Evolutionary conservation across 2,329 filamentous ascomycete genomes (phyloP), one percentile per base, ranked within the genome.

Genomic region (Fusarium sp.): DNA sequence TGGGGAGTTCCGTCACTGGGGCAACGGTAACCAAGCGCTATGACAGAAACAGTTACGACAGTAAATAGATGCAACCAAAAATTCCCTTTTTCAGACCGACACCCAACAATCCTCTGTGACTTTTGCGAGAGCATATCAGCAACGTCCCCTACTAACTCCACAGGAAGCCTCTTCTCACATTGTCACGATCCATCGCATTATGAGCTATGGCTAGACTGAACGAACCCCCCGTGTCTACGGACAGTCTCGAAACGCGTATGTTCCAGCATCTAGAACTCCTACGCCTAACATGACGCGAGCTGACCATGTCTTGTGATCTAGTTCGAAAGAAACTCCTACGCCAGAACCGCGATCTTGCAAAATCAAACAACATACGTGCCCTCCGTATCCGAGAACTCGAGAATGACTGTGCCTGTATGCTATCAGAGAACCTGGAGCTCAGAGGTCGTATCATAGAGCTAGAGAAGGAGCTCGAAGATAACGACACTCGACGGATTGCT

Each of bases 261-360:
- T 87, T 14, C 52, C 51, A 48, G 51, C 35, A 55, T 39, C 51
- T 69, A 59, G 58, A 31, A 10, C 57, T 33, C 46, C 14, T 46
- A 38, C 21, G 59, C 51, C 29, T 35, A 41, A 45, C 41, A 44
- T 44, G 57, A 55, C 51, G 41, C 29, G 56, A 71, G 54, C 70
- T 76, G 38, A 78, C 64, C 42, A 48, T 71, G 54, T 75, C 56
- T 59, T 63, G 46, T 58, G 60, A 52, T 69, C 16, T 76, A 95
- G 93, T 95, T 66, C 93, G 93, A 80, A 89, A 92, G 78, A 91
- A 92, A 79, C 94, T 95, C 79, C 85, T 95, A 77, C 89, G 93
- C 60, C 94, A 96, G 80, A 97, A 97, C 80, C 89, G 93, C 82
- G 93, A 96, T 78, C 92, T 96, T 72, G 93, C 93, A 70, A 90